Conservation (phyloP, 805 yeast species). For the Lipomyces sp. region DNA sequence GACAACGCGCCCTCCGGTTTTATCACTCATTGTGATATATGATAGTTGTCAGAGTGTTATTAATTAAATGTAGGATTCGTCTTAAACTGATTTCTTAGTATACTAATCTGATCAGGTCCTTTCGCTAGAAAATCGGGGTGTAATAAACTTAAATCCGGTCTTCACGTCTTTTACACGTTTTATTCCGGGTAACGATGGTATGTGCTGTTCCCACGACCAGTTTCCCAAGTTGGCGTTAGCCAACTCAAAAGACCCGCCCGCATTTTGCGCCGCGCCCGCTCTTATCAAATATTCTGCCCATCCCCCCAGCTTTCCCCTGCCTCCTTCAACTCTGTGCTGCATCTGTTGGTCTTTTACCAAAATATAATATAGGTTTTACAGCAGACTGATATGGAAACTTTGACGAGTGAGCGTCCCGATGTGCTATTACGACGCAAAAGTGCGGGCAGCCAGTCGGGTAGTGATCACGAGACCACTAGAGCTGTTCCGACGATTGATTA, state of each 20-base stretch:
- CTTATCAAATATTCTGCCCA: too few relatives aligned
- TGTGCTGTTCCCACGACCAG: too few relatives aligned
- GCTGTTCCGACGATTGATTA: constrained; percentile 26
- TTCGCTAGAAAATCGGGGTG: too few relatives aligned
- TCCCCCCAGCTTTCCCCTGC: too few relatives aligned
- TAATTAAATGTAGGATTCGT: background rate
- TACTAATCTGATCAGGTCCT: background rate
- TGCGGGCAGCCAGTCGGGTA: constrained; percentile 25
- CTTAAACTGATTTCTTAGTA: background rate
- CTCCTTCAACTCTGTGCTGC: too few relatives aligned
- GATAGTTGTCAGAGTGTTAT: constrained; percentile 17
- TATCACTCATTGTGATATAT: constrained; percentile 24
- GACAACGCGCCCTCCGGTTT: constrained; percentile 25
- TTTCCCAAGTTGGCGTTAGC: too few relatives aligned
- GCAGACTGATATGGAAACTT: background rate
- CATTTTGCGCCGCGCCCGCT: too few relatives aligned
- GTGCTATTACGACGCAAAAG: constrained; percentile 18
- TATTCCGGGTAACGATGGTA: too few relatives aligned
- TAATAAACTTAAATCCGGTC: too few relatives aligned
- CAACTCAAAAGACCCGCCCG: too few relatives aligned
- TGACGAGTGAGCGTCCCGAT: background rate
- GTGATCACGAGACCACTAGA: constrained; percentile 29
- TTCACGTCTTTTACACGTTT: too few relatives aligned
- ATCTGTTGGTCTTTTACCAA: background rate
- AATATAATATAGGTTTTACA: background rate